Base-by-base conservation (phyloP, 306 rosid species). In the Sechiopsis laciniata region DNA sequence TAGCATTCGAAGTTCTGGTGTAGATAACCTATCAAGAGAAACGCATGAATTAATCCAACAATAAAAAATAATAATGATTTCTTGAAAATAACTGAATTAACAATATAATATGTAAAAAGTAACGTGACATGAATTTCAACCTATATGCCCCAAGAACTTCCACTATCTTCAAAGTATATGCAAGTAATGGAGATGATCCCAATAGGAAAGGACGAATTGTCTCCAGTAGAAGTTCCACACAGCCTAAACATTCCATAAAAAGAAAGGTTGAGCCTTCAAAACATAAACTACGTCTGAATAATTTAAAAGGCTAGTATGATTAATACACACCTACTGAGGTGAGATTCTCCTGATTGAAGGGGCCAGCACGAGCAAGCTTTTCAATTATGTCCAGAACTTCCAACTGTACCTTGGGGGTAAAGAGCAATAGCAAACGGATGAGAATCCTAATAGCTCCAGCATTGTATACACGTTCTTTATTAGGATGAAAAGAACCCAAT, bases 121-220 rank as follows among this genome's bases (percentile, higher is more conserved):
- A 58, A 75, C 35, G 24, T 79, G 42, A 60, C 45, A 59, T 54
- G 32, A 74, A 78, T 58, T 54, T 77, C 63, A 83, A 95, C 99
- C 99, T 88, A 85, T 91, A 95, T 83, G 95, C 88, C 75, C 97
- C 99, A 75, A 95, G 99, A 71, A 88, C 88, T 85, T 95, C 91
- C 72, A 91, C 96, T 84, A 88, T 85, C 87, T 87, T 87, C 83
- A 95, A 80, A 64, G 96, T 87, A 85, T 86, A 74, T 57, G 96
- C 84, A 55, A 91, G 96, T 74, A 95, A 79, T 67, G 95, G 87
- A 80, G 99, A 95, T 12, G 97, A 88, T 32, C 92, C 90, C 80
- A 84, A 40, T 79, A 91, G 91, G 83, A 95, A 91, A 71, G 99
- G 99, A 59, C 84, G 90, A 85, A 91, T 85, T 56, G 86, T 91